phyloP scores from a whole-genome alignment of 768 basidiomycete genomes.

The Lentinula aciculospora region DNA sequence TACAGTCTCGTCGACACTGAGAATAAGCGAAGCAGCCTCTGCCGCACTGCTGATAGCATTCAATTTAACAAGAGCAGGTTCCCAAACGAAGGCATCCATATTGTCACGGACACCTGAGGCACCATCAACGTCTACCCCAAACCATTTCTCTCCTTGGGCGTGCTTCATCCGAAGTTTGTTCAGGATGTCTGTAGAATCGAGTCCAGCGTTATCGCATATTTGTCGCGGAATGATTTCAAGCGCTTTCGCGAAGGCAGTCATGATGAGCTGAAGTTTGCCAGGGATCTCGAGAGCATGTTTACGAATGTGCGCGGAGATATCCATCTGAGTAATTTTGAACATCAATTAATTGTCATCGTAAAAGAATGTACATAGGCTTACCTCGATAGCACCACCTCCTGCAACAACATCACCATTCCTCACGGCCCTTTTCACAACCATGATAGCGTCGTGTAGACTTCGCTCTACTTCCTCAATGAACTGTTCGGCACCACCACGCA shows the following conservation, averaged over 20 bases:
- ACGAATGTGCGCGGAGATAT: slow-evolving; percentile 90
- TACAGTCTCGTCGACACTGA: slow-evolving; percentile 97
- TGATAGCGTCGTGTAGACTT: slow-evolving; percentile 96
- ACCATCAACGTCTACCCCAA: slow-evolving; percentile 92
- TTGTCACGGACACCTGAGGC: slow-evolving; percentile 88
- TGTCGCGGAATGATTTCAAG: slow-evolving; percentile 97
- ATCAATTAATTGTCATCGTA: not conserved
- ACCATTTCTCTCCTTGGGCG: slow-evolving; percentile 84
- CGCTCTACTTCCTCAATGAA: slow-evolving; percentile 98
- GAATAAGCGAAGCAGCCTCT: slow-evolving; percentile 92
- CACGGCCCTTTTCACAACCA: slow-evolving; percentile 99
- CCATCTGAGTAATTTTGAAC: slow-evolving; percentile 70
- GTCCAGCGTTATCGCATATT: slow-evolving; percentile 96
- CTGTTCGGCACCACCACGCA: slow-evolving; percentile 96
- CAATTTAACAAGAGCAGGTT: slow-evolving; percentile 89
- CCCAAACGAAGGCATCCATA: slow-evolving; percentile 98
- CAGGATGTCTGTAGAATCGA: slow-evolving; percentile 95
- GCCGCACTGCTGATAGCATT: slow-evolving; percentile 95
- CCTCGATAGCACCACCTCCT: slow-evolving; percentile 96
- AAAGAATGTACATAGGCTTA: slow-evolving; percentile 23
- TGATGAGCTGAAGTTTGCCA: slow-evolving; percentile 91
- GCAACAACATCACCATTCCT: slow-evolving; percentile 95
- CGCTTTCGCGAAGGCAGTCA: slow-evolving; percentile 94
- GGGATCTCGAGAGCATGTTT: slow-evolving; percentile 89
- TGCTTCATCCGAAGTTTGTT: slow-evolving; percentile 98